These are phyloP conservation scores for Penicillium lagena DNA, from an alignment of 495 filamentous ascomycete species.

Conservation along the genomic window DNA sequence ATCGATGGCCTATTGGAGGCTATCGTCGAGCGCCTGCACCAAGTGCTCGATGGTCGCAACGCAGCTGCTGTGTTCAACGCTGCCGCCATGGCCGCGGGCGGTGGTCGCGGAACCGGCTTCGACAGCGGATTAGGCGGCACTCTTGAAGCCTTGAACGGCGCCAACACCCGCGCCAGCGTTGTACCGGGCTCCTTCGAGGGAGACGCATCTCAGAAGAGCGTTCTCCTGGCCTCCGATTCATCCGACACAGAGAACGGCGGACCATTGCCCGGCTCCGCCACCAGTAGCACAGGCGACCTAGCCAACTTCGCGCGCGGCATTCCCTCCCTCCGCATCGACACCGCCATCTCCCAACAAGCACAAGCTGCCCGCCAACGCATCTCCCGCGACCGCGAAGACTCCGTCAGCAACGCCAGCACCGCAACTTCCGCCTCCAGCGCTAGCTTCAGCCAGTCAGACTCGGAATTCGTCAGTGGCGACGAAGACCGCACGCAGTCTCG, in stretches of 20 bases:
- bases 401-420: constrained; percentile 36
- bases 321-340: constrained; percentile 40
- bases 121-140: constrained; percentile 37
- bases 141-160: constrained; percentile 37
- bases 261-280: constrained; percentile 19
- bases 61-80: constrained; percentile 98
- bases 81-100: constrained; percentile 94
- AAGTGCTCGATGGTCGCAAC: constrained; percentile 84
- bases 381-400: constrained; percentile 34
- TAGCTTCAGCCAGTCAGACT: constrained; percentile 38
- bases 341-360: constrained; percentile 24
- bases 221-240: constrained; percentile 33
- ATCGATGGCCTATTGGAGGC: constrained; percentile 89
- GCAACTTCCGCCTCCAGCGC: constrained; percentile 36
- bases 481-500: constrained; percentile 15
- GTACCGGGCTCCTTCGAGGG: constrained; percentile 10
- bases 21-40: constrained; percentile 83
- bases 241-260: constrained; percentile 40
- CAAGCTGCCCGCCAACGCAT: constrained; percentile 10
- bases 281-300: constrained; percentile 26
- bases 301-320: constrained; percentile 25
- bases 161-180: constrained; percentile 17
- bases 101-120: constrained; percentile 64
- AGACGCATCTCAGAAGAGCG: constrained; percentile 21
- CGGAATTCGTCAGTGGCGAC: constrained; percentile 25